Evolutionary conservation across 2,329 filamentous ascomycete species (phyloP), one percentile per base, ranked within the genome.

Genomic region (Trichoderma brevicompactum): DNA sequence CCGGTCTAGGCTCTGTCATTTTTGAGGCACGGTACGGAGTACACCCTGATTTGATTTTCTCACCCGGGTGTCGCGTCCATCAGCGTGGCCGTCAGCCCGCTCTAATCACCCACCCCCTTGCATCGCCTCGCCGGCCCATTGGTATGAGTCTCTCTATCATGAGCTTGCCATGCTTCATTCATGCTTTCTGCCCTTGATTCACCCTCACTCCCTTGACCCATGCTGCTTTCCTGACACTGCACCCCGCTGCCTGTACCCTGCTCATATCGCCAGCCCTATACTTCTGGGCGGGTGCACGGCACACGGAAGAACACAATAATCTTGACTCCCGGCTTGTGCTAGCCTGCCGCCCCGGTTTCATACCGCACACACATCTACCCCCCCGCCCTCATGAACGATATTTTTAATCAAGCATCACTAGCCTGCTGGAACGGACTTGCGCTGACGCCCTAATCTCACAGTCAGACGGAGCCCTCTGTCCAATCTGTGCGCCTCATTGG

Each of bases 401-500:
- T 44, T 44, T 49, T 43, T 7, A 49, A 62, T 66, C 55, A 55
- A 17, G 34, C 34, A 50, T 40, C 44, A 43, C 52, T 46, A 53
- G 40, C 36, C 60, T 32, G 19, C 41, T 64, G 38, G 36, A 38
- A 61, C 49, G 34, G 55, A 66, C 52, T 64, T 68, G 41, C 67
- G 68, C 72, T 73, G 68, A 72, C 69, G 48, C 56, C 44, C 60
- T 40, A 43, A 52, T 67, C 61, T 71, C 70, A 65, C 74, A 89
- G 87, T 73, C 82, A 85, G 79, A 88, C 87, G 63, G 76, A 84
- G 70, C 83, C 85, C 69, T 83, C 85, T 59, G 83, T 88, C 68
- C 83, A 84, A 68, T 89, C 89, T 50, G 91, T 97, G 70, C 88
- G 91, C 74, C 84, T 97, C 52, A 83, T 95, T 71, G 94, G 94